Conservation (phyloP, 805 yeast species). For the Wickerhamiella dianesei region DNA sequence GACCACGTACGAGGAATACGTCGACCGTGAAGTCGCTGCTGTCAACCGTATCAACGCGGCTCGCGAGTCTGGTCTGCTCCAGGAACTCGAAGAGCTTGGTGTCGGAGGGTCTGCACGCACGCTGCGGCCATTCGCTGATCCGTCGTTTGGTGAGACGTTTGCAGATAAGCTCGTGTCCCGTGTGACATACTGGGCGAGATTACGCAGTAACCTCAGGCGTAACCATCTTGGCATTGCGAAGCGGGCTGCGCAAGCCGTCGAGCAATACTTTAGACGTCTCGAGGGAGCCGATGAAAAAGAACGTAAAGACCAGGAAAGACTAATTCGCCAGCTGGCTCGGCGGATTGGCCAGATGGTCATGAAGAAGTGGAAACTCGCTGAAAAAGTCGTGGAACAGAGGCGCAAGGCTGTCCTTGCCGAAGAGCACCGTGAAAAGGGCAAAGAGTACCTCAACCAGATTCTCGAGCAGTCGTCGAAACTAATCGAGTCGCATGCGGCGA, state of each 20-base stretch:
- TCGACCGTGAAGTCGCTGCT: constrained; percentile 38
- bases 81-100: constrained; percentile 22
- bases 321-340: constrained; percentile 57
- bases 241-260: constrained; percentile 69
- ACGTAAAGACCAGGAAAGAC: constrained; percentile 59
- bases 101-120: constrained; percentile 6
- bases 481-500: constrained; percentile 65
- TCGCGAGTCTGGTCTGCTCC: constrained; percentile 25
- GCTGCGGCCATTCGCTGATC: constrained; percentile 35
- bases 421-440: constrained; percentile 64
- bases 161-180: constrained; percentile 68
- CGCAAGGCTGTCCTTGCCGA: constrained; percentile 54
- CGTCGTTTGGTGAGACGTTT: constrained; percentile 34
- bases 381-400: constrained; percentile 58
- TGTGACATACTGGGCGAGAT: constrained; percentile 54
- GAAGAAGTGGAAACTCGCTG: constrained; percentile 83
- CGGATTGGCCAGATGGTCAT: constrained; percentile 72
- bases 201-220: constrained; percentile 52
- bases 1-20: constrained; percentile 28
- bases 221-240: constrained; percentile 54
- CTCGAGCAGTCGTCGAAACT: constrained; percentile 83
- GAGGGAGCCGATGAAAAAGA: constrained; percentile 81
- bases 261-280: constrained; percentile 70
- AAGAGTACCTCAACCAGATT: constrained; percentile 75
- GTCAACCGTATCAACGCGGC: constrained; percentile 36